A percentile compares a stretch with the other conserved stretches of the same genome.
Conservation (phyloP, 2,329 filamentous ascomycete species). For the Botryotinia convoluta region DNA sequence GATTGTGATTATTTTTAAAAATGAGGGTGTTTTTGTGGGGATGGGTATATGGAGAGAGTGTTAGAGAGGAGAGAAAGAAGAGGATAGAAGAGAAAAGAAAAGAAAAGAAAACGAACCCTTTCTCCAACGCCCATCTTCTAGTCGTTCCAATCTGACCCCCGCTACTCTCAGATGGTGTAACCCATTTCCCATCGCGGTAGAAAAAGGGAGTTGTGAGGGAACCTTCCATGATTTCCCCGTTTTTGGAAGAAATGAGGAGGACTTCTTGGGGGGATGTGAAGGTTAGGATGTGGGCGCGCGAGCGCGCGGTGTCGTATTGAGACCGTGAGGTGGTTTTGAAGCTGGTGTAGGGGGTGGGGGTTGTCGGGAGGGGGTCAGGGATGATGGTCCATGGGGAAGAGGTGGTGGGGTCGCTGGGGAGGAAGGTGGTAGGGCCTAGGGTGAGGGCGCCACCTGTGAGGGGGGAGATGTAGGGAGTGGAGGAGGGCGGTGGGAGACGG, state of each 20-base stretch:
- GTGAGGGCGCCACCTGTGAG: conserved; percentile 35
- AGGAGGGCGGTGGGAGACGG: conserved; percentile 49
- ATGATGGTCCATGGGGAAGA: conserved; percentile 20
- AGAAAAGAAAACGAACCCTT: conserved; percentile 44
- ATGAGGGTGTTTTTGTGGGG: no score
- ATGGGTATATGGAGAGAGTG: not conserved
- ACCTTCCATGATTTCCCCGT: conserved; percentile 76
- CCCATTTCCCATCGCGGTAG: conserved; percentile 69
- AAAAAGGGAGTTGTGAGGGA: conserved; percentile 82
- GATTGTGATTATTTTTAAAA: not conserved
- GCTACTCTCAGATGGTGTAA: conserved; percentile 72
- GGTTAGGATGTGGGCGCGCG: conserved; percentile 52
- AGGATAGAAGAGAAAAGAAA: no score
- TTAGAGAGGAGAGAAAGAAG: not conserved
- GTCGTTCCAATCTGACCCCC: conserved; percentile 84
- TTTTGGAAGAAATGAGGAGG: conserved; percentile 61
- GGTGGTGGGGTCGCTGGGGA: conserved; percentile 32
- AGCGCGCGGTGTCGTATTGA: conserved; percentile 69
- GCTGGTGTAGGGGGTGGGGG: conserved; percentile 63
- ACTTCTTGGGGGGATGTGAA: conserved; percentile 58
- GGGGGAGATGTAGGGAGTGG: conserved; percentile 29
- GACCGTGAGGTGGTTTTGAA: conserved; percentile 79
- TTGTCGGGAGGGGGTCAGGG: conserved; percentile 43
- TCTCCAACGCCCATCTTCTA: conserved; percentile 76
- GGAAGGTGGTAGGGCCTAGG: conserved; percentile 27